phyloP scores from a whole-genome alignment of 805 yeast species.

The Teunomyces atbi region DNA sequence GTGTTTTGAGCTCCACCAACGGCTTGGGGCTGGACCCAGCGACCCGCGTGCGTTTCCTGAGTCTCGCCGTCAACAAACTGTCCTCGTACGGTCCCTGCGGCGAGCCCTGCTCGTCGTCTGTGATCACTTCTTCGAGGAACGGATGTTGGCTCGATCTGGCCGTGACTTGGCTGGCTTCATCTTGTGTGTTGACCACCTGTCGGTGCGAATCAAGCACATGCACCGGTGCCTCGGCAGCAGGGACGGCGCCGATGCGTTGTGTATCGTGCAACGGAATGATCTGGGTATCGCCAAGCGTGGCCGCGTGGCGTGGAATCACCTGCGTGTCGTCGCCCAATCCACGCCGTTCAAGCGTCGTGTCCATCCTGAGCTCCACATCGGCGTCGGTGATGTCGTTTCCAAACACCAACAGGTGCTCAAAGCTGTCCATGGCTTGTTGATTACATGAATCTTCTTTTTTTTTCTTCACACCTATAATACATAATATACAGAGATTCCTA shows the following conservation, averaged over 20 bases:
- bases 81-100: conserved; percentile 20
- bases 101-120: conserved; percentile 17
- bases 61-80: conserved; percentile 23
- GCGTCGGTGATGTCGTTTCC: conserved; percentile 3
- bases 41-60: conserved; percentile 11
- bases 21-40: conserved; percentile 3
- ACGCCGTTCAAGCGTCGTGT: neutral
- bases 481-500: neutral
- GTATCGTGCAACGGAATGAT: neutral
- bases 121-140: conserved; percentile 10
- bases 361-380: neutral
- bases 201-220: conserved; percentile 23
- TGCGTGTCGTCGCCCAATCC: neutral
- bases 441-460: neutral
- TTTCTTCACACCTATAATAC: neutral
- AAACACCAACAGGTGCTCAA: conserved; percentile 6
- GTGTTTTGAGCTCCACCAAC: conserved; percentile 1
- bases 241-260: neutral
- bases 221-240: no score
- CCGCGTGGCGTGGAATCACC: neutral
- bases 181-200: conserved; percentile 35
- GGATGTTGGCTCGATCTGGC: neutral
- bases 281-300: conserved; percentile 6
- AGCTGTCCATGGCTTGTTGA: neutral
- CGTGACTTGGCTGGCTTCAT: conserved; percentile 7